Base-by-base conservation (phyloP, 2,329 filamentous ascomycete species). In the Botrytis elliptica region DNA sequence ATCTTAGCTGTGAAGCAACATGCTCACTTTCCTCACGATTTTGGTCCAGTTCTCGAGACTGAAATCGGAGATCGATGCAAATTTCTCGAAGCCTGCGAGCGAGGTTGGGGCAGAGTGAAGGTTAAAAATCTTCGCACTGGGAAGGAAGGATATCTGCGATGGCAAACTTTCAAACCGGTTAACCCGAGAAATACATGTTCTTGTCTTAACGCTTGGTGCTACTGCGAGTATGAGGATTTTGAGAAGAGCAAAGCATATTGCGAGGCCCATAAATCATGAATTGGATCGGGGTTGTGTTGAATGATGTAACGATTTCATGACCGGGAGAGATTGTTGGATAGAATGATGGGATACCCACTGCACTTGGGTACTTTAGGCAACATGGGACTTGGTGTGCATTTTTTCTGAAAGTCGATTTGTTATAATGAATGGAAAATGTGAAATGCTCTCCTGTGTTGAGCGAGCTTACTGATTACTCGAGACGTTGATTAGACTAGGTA, bases 191-290 rank as follows among this genome's bases (percentile, higher is more conserved):
- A 25, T 4, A 52, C 1, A 29, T 73, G 71, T 49, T 14, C 29
- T 18, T 73, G 71, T 55, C 0, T 3, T 6, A 59, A 40, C 1
- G 16, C 18, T 36, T 20, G 10, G n/a, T 73, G 71, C 8, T 49
- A 62, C 42, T 73, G 71, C 22, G 29, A 42, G 33, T 73, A 73
- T 44, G 64, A 73, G 33, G 42, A 73, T 25, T 65, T 57, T n/a
- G 62, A 67, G n/a, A n/a, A 55, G 12, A 72, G 70, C 49, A 40
- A 22, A 29, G 16, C 25, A 1, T 68, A 68, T 42, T 68, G 65
- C 46, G 36, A 55, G 2, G 33, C 36, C 29, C 25, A 29, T 7
- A 33, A 4, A 42, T 55, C 36, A 67, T 10, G 25, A n/a, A 4
- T 14, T 33, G 20, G 36, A n/a, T 6, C 22, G 6, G 4, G 16